Conservation (phyloP, 345 rosid species). For the Erucastrum elatum region DNA sequence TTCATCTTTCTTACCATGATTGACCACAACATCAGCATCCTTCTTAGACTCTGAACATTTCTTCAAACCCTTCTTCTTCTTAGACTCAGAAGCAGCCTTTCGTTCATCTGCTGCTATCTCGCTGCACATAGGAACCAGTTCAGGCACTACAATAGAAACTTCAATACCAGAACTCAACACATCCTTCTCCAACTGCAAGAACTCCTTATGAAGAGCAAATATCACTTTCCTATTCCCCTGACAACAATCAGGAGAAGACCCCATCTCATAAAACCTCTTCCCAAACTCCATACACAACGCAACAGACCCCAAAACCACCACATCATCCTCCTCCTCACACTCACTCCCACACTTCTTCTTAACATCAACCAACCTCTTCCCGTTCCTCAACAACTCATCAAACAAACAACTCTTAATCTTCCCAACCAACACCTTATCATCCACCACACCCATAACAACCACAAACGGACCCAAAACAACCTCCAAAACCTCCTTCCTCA, state of each 20-base stretch:
- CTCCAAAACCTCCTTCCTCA: constrained; percentile 51
- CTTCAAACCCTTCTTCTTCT: constrained; percentile 46
- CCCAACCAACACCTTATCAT: constrained; percentile 64
- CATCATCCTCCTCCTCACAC: constrained; percentile 53
- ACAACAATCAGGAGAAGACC: constrained; percentile 63
- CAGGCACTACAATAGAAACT: constrained; percentile 56
- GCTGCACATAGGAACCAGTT: constrained; percentile 50
- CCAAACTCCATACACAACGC: constrained; percentile 59
- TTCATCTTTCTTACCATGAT: constrained; percentile 31
- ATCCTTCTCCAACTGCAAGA: constrained; percentile 79
- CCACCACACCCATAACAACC: constrained; percentile 50
- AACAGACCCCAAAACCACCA: constrained; percentile 56
- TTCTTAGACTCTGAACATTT: constrained; percentile 55
- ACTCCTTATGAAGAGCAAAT: constrained; percentile 62
- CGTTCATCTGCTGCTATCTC: constrained; percentile 25
- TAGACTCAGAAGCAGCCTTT: constrained; percentile 13
- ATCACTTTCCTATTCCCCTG: constrained; percentile 89
- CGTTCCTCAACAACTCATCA: constrained; percentile 57
- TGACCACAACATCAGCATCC: constrained; percentile 24
- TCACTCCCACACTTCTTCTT: constrained; percentile 50
- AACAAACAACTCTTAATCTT: constrained; percentile 79
- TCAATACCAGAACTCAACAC: constrained; percentile 45
- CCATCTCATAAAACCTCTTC: constrained; percentile 66
- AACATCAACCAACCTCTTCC: constrained; percentile 53
- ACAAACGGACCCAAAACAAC: constrained; percentile 53